These are phyloP conservation scores for Aspergillus eucalypticola DNA, from an alignment of 2,329 filamentous ascomycete genomes.

Conservation along the genomic window DNA sequence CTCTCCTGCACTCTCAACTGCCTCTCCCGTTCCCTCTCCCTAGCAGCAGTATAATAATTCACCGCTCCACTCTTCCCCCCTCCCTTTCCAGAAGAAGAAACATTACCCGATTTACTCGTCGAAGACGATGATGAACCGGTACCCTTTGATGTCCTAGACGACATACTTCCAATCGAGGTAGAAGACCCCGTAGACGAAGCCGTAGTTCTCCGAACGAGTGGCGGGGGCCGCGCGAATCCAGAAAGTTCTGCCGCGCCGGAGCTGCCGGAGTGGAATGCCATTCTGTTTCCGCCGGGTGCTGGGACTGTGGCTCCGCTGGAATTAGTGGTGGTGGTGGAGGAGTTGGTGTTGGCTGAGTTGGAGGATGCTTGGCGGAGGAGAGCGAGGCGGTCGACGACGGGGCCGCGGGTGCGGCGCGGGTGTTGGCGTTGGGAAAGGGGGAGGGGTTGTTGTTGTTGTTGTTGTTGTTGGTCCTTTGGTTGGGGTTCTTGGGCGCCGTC, in stretches of 20 bases:
- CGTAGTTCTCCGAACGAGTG: constrained; percentile 33
- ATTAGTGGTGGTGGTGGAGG: constrained; percentile 22
- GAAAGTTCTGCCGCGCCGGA: constrained; percentile 16
- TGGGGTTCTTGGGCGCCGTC: constrained; percentile 3
- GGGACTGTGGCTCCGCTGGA: constrained; percentile 6
- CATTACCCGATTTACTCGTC: not conserved
- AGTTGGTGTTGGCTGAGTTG: constrained; percentile 38
- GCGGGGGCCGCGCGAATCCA: constrained; percentile 35
- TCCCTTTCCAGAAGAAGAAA: not conserved
- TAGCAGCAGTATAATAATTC: constrained; percentile 56
- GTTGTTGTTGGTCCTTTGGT: constrained; percentile 10
- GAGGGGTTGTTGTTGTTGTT: constrained; percentile 27
- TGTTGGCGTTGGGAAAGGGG: constrained; percentile 35
- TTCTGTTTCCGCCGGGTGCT: constrained; percentile 15
- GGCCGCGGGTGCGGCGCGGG: constrained; percentile 41
- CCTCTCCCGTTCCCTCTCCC: constrained; percentile 60
- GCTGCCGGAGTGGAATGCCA: constrained; percentile 37
- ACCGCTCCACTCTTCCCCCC: constrained; percentile 58
- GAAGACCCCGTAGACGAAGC: constrained; percentile 31
- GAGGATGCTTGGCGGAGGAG: constrained; percentile 49
- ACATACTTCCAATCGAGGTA: not conserved
- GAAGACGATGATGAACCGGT: not conserved
- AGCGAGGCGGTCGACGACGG: constrained; percentile 48
- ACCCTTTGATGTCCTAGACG: constrained; percentile 55
- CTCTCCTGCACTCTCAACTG: constrained; percentile 54